A percentile compares a stretch with the other conserved stretches of the same genome.
phyloP scores from a whole-genome alignment of 1,284 basidiomycete species.

The Cronartium ribicola region DNA sequence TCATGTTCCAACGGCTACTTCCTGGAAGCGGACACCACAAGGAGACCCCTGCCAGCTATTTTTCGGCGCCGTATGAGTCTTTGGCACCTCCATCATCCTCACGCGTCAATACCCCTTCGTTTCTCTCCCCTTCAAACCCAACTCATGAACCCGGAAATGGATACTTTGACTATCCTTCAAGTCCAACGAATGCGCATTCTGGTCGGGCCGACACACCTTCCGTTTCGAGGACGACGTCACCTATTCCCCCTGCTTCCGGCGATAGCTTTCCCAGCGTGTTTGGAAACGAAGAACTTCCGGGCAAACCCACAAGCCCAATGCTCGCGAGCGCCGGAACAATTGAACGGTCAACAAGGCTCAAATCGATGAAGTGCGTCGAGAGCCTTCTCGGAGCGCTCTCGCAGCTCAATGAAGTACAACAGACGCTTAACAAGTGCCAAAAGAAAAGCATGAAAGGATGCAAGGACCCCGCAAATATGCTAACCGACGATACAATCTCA shows the following conservation, averaged over 20 bases:
- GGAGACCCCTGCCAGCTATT: not conserved
- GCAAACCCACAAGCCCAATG: not conserved
- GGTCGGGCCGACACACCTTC: not conserved
- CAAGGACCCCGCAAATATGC: not conserved
- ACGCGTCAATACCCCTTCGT: conserved; percentile 4
- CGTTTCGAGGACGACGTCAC: not conserved
- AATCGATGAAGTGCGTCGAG: conserved; percentile 9
- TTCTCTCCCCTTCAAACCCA: not conserved
- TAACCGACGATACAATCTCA: not conserved
- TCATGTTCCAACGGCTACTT: conserved; percentile 9
- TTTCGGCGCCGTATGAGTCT: not conserved
- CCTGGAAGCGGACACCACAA: conserved; percentile 4
- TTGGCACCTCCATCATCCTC: not conserved
- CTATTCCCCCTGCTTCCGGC: not conserved
- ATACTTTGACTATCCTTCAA: not conserved
- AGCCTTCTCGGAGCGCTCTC: not conserved
- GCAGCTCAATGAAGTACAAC: not conserved
- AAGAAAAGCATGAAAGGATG: conserved; percentile 8
- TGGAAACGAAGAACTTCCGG: not conserved
- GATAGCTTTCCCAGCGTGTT: not conserved
- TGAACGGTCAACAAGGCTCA: not conserved
- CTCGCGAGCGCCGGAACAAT: not conserved
- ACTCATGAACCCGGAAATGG: not conserved
- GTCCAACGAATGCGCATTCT: not conserved
- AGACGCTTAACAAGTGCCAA: not conserved